Conservation (phyloP, 176 grass and related monocot genomes). For the Otatea glauca region DNA sequence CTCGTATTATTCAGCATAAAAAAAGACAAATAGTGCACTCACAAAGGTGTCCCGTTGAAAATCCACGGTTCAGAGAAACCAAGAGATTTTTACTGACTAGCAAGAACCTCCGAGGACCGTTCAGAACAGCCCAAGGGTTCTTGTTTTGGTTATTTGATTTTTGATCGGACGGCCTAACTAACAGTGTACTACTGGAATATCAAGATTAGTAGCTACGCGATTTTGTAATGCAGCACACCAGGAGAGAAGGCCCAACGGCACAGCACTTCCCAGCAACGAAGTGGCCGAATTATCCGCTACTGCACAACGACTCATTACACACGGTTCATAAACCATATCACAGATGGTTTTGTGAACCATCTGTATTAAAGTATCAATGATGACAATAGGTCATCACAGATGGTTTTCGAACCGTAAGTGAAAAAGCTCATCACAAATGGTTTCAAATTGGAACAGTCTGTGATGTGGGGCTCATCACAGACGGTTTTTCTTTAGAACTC, state of each 20-base stretch:
- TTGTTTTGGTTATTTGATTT: not conserved
- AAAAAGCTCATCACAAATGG: too few relatives aligned
- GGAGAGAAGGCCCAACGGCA: not conserved
- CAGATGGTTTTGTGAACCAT: too few relatives aligned
- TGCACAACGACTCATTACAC: too few relatives aligned
- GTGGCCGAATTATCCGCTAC: not conserved
- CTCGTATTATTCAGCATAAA: not conserved
- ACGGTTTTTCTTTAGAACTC: too few relatives aligned
- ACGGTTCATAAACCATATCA: too few relatives aligned
- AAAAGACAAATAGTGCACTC: not conserved
- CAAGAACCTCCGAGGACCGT: not conserved
- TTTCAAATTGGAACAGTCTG: too few relatives aligned
- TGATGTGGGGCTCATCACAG: too few relatives aligned
- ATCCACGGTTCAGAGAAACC: not conserved
- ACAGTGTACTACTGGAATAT: not conserved
- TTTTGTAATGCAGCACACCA: not conserved
- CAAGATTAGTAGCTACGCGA: not conserved
- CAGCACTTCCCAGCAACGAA: not conserved
- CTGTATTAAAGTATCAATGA: too few relatives aligned
- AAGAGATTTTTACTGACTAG: not conserved
- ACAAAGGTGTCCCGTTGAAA: not conserved
- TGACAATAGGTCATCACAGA: too few relatives aligned
- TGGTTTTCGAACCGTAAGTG: too few relatives aligned
- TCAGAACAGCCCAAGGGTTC: not conserved
- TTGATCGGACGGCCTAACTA: not conserved